phyloP scores from a whole-genome alignment of 805 yeast genomes.

The Metschnikowia gelsemii region DNA sequence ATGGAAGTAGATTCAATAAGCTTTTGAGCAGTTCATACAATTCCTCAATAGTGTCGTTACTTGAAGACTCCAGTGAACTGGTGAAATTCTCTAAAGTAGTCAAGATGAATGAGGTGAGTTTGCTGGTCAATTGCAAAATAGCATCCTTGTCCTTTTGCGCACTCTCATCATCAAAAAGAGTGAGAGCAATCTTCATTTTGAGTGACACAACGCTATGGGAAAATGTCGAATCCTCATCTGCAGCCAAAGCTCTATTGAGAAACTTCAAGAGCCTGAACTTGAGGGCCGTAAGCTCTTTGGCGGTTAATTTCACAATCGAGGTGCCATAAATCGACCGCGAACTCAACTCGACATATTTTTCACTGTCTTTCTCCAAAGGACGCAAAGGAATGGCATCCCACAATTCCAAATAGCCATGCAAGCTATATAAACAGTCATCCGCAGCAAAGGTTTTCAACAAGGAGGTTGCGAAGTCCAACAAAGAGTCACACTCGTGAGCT shows the following conservation, averaged over 20 bases:
- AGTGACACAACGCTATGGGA: constrained; percentile 27
- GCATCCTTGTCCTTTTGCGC: constrained; percentile 27
- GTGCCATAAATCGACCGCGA: constrained; percentile 64
- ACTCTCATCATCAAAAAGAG: constrained; percentile 45
- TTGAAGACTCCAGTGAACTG: constrained; percentile 11
- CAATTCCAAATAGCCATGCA: constrained; percentile 49
- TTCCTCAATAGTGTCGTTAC: constrained; percentile 34
- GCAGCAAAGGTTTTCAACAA: constrained; percentile 70
- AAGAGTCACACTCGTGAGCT: constrained; percentile 61
- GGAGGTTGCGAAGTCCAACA: constrained; percentile 69
- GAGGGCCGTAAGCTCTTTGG: constrained; percentile 48
- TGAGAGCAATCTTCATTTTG: constrained; percentile 53
- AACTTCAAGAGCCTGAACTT: constrained; percentile 56
- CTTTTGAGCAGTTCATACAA: constrained; percentile 60
- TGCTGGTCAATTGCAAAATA: constrained; percentile 36
- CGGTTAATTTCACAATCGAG: constrained; percentile 50
- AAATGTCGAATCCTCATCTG: constrained; percentile 26
- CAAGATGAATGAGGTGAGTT: constrained; percentile 35
- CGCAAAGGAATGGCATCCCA: constrained; percentile 50
- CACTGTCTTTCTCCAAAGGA: constrained; percentile 40
- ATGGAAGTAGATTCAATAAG: constrained; percentile 70
- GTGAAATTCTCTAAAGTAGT: constrained; percentile 38
- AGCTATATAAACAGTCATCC: constrained; percentile 60
- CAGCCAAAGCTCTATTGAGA: constrained; percentile 48
- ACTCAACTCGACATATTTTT: constrained; percentile 38